Evolutionary conservation across 1,284 basidiomycete genomes (phyloP), one percentile per base, ranked within the genome.

Genomic region (Pseudozyma tsukubaensis): DNA sequence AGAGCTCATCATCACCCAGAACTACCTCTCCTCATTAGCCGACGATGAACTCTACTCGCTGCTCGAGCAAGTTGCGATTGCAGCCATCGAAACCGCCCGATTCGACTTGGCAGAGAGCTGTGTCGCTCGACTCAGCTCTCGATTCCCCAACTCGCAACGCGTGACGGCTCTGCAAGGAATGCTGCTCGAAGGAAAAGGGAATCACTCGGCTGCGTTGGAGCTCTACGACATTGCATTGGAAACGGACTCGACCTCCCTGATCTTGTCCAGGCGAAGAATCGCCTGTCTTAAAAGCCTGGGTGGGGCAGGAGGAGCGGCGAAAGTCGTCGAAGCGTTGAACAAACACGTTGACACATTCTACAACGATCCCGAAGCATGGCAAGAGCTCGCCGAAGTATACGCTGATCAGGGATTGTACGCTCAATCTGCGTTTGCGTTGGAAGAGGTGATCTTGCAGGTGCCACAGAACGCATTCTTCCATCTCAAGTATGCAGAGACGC

Each of bases 281-380:
- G 90, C 92, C 0, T 89, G 94, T 7, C 60, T 84, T 35, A 80
- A 77, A 14, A 47, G 57, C 4, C 50, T 61, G 12, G 66, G 56
- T 12, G 72, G 73, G 8, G 1, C 13, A 35, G 24, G 21, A 24
- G 36, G 37, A 13, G 21, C 11, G 18, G 63, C 91, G 48, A 87
- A 88, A 43, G 90, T 92, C 0, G 90, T 94, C 1, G 88, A 91
- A 11, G 90, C 93, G 70, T 88, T 99, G 7, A 89, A 90, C 19
- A 86, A 88, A 36, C 92, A 94, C 81, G 89, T 98, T 39, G 96
- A 98, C 82, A 94, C 91, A 0, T 94, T 96, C 85, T 98, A 98
- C 84, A 90, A 90, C 32, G 96, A 99, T 80, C 88, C 93, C 0
- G 92, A 95, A 75, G 94, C 89, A 5, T 99, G 96, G 97, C 87